phyloP scores from a whole-genome alignment of 257 asterid species.

The Solanum peruvianum region DNA sequence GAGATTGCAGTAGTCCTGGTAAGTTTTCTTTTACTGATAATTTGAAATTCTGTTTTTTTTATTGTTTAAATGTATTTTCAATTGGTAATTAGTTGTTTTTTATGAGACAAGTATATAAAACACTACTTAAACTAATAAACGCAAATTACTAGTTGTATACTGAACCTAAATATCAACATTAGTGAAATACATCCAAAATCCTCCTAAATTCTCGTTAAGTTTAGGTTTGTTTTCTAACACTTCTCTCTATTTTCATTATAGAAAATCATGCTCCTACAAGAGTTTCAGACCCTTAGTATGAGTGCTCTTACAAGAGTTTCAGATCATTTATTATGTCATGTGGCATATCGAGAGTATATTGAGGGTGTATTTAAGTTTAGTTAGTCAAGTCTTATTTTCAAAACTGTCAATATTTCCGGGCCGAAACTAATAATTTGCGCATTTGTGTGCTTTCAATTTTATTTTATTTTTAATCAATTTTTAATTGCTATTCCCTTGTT shows the following conservation, averaged over 20 bases:
- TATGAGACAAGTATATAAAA: too few species aligned
- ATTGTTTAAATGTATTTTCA: not conserved
- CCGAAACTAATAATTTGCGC: not conserved
- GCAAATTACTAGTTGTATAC: too few species aligned
- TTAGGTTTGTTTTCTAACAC: not conserved
- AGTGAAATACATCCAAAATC: not conserved
- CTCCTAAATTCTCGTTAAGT: not conserved
- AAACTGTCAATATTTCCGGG: not conserved
- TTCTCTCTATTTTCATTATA: too few species aligned
- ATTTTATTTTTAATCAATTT: not conserved
- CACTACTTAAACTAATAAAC: not conserved
- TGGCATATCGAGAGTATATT: not conserved
- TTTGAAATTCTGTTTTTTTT: not conserved
- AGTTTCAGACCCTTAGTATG: not conserved
- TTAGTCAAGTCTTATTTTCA: not conserved
- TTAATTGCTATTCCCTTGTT: not conserved
- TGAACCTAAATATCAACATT: too few species aligned
- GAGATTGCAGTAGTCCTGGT: slow-evolving; percentile 32
- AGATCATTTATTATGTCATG: not conserved
- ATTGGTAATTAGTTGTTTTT: not conserved
- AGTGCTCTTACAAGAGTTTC: not conserved
- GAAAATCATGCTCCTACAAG: not conserved
- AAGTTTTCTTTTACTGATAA: not conserved
- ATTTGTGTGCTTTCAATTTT: not conserved
- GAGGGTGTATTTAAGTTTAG: not conserved